A percentile compares a stretch with the other conserved stretches of the same genome.
Conservation (phyloP, 306 rosid genomes). For the Calophaca sinica region DNA sequence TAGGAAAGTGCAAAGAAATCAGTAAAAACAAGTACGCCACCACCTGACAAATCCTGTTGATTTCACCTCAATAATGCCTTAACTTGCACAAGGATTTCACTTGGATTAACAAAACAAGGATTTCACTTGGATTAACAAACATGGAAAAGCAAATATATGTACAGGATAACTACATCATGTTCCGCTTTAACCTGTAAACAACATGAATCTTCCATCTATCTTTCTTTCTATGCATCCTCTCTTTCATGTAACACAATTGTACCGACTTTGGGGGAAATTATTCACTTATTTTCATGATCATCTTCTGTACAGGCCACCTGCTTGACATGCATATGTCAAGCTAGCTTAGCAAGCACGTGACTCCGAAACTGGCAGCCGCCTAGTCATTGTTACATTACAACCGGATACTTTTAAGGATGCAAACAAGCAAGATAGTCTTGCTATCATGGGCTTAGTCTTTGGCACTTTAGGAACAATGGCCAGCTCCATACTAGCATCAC, state of each 20-base stretch:
- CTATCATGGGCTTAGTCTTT: constrained; percentile 79
- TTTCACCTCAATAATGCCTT: constrained; percentile 39
- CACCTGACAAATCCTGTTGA: constrained; percentile 28
- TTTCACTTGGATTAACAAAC: constrained; percentile 47
- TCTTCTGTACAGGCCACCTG: constrained; percentile 58
- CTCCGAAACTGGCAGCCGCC: constrained; percentile 84
- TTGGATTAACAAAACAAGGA: constrained; percentile 46
- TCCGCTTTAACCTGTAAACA: constrained; percentile 48
- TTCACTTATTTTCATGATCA: constrained; percentile 52
- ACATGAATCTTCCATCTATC: constrained; percentile 44
- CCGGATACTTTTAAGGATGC: constrained; percentile 82
- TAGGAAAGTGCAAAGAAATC: constrained; percentile 22
- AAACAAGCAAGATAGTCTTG: constrained; percentile 81
- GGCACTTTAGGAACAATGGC: constrained; percentile 62
- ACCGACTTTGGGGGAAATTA: constrained; percentile 49
- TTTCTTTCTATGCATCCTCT: constrained; percentile 49
- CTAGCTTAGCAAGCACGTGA: constrained; percentile 85
- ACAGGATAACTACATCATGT: constrained; percentile 48
- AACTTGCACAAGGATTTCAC: constrained; percentile 45
- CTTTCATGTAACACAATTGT: constrained; percentile 61
- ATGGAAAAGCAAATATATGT: constrained; percentile 38
- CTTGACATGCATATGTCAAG: constrained; percentile 31
- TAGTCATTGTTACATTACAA: constrained; percentile 54
- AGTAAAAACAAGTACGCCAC: constrained; percentile 20
- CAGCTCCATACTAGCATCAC: constrained; percentile 63